Evolutionary conservation across 495 filamentous ascomycete species (phyloP), one percentile per base, ranked within the genome.

Genomic region (Xylaria grammica): DNA sequence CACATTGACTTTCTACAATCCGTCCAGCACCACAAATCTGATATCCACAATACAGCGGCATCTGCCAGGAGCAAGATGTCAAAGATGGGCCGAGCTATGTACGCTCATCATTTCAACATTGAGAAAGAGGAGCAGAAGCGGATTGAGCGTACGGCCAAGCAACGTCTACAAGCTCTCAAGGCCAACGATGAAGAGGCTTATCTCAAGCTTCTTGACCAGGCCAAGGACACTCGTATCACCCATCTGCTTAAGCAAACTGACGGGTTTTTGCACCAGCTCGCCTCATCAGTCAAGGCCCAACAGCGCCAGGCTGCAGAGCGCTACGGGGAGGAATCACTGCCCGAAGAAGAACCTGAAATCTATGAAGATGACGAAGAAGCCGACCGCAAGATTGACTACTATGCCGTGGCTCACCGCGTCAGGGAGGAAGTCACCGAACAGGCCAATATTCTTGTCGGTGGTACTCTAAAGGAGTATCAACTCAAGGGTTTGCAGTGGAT

Each of bases 151-250:
- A 99, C 94, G 15, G 95, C 95, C 32, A 98, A 97, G 81, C 95
- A 98, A 78, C 96, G 95, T 97, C 91, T 99, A 44, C 93, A 97
- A 78, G 96, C 96, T 32, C 82, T 99, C 77, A 98, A 96, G 79
- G 93, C 94, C 68, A 96, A 99, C 87, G 94, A 99, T 77, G 95
- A 99, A 82, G 95, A 97, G 76, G 96, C 95, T 0, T 99, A 99
- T 73, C 82, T 98, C 70, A 97, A 97, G 74, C 82, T 99, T 66
- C 88, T 99, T 67, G 95, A 94, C 72, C 94, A 99, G 74, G 96
- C 95, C 63, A 99, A 99, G 81, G 95, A 99, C 82, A 97, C 93
- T 22, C 94, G 95, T 88, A 98, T 99, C 69, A 95, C 96, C 17
- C 95, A 99, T 74, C 84, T 99, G 63, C 87, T 99, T 34, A 91